Percentiles rank a stretch among this genome's conserved stretches.
These are phyloP conservation scores for Gossypium arboreum DNA, from an alignment of 345 rosid genomes.

Conservation along the genomic window DNA sequence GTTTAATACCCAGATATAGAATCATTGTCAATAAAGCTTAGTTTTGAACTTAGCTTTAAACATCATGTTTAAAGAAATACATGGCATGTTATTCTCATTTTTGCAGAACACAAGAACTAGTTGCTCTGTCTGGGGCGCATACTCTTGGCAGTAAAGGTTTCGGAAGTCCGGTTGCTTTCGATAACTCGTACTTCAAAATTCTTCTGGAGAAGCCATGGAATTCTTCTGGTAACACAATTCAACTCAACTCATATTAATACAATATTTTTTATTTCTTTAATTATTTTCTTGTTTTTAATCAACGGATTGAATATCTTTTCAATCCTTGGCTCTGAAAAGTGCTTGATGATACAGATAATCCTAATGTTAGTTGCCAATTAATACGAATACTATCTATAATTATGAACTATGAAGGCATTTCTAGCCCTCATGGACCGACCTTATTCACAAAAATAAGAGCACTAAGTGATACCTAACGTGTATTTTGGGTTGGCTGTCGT, in stretches of 20 bases:
- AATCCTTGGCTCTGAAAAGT: background rate
- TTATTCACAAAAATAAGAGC: background rate
- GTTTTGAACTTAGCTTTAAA: background rate
- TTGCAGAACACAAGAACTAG: slow-evolving; percentile 70
- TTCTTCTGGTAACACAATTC: slow-evolving; percentile 47
- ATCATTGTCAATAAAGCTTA: background rate
- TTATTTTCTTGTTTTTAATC: background rate
- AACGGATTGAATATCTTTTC: background rate
- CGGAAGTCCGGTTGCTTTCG: slow-evolving; percentile 66
- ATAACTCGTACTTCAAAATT: slow-evolving; percentile 78
- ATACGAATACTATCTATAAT: background rate
- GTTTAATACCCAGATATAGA: background rate
- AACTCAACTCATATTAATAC: slow-evolving; percentile 3
- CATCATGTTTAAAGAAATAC: background rate
- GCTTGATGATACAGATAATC: background rate
- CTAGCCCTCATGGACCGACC: background rate
- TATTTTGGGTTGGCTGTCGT: background rate
- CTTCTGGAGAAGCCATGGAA: slow-evolving; percentile 87
- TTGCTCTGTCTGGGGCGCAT: slow-evolving; percentile 89
- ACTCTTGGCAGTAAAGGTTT: slow-evolving; percentile 88
- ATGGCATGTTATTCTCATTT: background rate
- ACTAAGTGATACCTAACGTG: background rate
- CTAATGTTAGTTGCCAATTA: background rate
- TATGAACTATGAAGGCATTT: background rate
- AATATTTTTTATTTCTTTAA: background rate